Evolutionary conservation across 2,329 filamentous ascomycete species (phyloP).

Genomic region (Ceratocystis eucalypticola): DNA sequence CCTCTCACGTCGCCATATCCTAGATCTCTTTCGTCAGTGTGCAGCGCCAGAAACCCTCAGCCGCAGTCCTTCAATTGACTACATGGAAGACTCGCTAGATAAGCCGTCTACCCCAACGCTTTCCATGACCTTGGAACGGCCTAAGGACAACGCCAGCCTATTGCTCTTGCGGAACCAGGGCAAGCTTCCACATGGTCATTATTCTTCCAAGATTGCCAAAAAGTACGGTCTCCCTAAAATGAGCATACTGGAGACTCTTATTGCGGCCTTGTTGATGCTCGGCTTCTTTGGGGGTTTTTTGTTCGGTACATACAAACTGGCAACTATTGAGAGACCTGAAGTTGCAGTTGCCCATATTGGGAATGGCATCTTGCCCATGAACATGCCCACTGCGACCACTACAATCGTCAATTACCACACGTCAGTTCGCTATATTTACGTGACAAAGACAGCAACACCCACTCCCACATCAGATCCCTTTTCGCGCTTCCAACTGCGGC

Average conservation of each 20-base stretch:
- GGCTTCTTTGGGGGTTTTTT: neutral
- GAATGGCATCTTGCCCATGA: neutral
- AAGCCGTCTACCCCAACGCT: slow-evolving; percentile 17
- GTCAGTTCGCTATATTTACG: slow-evolving; percentile 13
- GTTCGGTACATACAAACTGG: neutral
- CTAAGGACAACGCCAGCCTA: neutral
- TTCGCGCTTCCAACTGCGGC: neutral
- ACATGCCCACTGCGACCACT: slow-evolving; percentile 11
- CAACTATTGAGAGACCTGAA: neutral
- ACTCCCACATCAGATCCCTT: neutral
- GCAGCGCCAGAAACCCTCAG: neutral
- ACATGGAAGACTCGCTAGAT: slow-evolving; percentile 17
- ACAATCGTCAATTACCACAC: slow-evolving; percentile 17
- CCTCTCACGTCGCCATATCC: slow-evolving; percentile 3
- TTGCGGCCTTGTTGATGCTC: neutral
- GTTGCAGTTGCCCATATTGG: neutral
- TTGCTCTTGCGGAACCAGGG: neutral
- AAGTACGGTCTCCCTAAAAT: neutral
- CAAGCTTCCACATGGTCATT: neutral
- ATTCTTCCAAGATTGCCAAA: neutral
- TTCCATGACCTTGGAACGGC: slow-evolving; percentile 13
- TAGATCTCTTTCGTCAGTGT: slow-evolving; percentile 1
- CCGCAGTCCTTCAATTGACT: slow-evolving; percentile 16
- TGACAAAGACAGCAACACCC: slow-evolving; percentile 13
- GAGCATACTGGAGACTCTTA: neutral